These are phyloP conservation scores for Aphanoascus verrucosus DNA, from an alignment of 2,329 filamentous ascomycete genomes.

Conservation along the genomic window DNA sequence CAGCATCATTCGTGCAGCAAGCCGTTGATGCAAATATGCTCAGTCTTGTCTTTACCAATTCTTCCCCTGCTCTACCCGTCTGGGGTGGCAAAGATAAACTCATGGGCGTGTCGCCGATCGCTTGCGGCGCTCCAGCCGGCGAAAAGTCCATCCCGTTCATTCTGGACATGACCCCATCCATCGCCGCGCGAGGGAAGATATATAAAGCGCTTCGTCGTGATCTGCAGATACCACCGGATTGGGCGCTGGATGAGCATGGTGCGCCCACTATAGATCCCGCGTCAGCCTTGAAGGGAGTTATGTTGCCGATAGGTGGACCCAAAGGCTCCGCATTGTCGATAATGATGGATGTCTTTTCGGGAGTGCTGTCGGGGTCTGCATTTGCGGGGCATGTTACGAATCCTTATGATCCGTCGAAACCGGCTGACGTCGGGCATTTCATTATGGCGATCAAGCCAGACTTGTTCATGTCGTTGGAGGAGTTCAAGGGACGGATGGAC, in stretches of 20 bases:
- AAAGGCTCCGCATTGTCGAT: conserved; percentile 68
- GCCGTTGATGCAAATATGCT: conserved; percentile 62
- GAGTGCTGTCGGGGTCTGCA: conserved; percentile 61
- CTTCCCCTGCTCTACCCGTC: conserved; percentile 59
- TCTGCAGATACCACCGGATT: conserved; percentile 42
- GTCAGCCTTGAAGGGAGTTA: conserved; percentile 61
- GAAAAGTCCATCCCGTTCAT: conserved; percentile 48
- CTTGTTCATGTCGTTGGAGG: conserved; percentile 58
- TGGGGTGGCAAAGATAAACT: conserved; percentile 60
- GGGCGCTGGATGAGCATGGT: conserved; percentile 65
- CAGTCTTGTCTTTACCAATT: conserved; percentile 61
- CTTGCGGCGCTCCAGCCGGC: conserved; percentile 62
- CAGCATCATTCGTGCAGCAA: conserved; percentile 67
- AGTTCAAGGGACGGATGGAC: conserved; percentile 54
- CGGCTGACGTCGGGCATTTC: conserved; percentile 65
- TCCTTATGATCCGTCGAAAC: conserved; percentile 61
- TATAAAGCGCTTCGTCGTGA: conserved; percentile 36
- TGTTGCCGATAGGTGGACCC: conserved; percentile 76
- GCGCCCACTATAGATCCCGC: conserved; percentile 59
- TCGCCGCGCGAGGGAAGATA: conserved; percentile 38
- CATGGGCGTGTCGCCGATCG: conserved; percentile 62
- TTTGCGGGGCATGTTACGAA: conserved; percentile 68
- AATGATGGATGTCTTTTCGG: conserved; percentile 87
- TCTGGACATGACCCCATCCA: conserved; percentile 38
- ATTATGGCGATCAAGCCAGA: conserved; percentile 62